Conservation (phyloP, 1,284 basidiomycete genomes). For the Fomitopsis pinicola region DNA sequence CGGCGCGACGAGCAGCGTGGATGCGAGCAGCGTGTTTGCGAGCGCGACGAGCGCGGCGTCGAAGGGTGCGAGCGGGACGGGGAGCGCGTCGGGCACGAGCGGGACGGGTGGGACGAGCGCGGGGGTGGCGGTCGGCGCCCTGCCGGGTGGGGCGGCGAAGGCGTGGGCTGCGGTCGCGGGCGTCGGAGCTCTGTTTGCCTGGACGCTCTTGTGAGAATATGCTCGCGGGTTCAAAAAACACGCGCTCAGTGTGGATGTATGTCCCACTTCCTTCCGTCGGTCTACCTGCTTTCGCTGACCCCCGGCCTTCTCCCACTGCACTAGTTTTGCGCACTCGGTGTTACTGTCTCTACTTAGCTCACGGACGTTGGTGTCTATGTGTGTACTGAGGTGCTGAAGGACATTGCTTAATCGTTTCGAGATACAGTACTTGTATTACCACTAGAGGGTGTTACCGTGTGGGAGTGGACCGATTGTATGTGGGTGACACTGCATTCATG, state of each 20-base stretch:
- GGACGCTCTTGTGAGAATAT: neutral
- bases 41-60: slow-evolving; percentile 2
- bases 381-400: neutral
- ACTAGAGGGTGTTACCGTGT: too few species aligned
- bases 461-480: too few species aligned
- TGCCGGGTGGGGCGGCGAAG: neutral
- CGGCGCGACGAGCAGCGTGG: slow-evolving; percentile 10
- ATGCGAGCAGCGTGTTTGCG: slow-evolving; percentile 8
- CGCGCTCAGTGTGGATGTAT: too few species aligned
- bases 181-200: neutral
- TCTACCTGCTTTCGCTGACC: neutral
- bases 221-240: too few species aligned
- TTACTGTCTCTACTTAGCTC: neutral
- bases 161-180: neutral
- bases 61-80: slow-evolving; percentile 1
- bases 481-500: too few species aligned
- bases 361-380: neutral
- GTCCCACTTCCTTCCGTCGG: too few species aligned
- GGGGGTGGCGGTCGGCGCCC: neutral
- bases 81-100: neutral
- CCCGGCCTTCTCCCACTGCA: too few species aligned
- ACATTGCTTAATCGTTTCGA: too few species aligned
- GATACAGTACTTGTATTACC: too few species aligned
- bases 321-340: neutral
- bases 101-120: neutral